These are phyloP conservation scores for Saccharomyces paradoxus DNA, from an alignment of 805 yeast species.

Conservation along the genomic window DNA sequence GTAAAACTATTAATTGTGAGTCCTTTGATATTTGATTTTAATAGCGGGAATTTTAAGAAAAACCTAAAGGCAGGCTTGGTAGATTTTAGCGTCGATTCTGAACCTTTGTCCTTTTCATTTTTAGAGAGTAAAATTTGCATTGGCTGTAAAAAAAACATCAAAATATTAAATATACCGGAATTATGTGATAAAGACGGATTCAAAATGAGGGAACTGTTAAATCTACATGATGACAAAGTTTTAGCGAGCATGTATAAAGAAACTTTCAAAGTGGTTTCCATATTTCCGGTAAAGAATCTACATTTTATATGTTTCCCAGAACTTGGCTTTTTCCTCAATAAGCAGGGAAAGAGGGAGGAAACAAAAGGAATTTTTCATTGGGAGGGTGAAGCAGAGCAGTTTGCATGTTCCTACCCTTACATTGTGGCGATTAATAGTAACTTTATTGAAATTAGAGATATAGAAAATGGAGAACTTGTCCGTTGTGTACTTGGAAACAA, in stretches of 20 bases:
- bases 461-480: conserved; percentile 76
- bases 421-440: conserved; percentile 81
- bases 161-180: conserved; percentile 69
- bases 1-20: conserved; percentile 81
- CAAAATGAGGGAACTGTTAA: conserved; percentile 79
- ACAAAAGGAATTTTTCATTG: conserved; percentile 90
- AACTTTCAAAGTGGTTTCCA: conserved; percentile 85
- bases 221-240: conserved; percentile 80
- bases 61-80: conserved; percentile 57
- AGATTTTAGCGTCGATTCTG: conserved; percentile 77
- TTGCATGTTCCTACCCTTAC: conserved; percentile 94
- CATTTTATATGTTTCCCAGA: conserved; percentile 84
- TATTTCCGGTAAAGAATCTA: conserved; percentile 81
- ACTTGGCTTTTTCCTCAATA: conserved; percentile 87
- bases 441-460: conserved; percentile 87
- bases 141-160: conserved; percentile 95
- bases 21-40: conserved; percentile 39
- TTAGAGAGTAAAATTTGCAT: conserved; percentile 82
- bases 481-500: conserved; percentile 92
- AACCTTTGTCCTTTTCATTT: conserved; percentile 86
- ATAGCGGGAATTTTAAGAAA: conserved; percentile 51
- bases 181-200: conserved; percentile 49
- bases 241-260: conserved; percentile 70
- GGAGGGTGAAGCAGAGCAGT: conserved; percentile 92
- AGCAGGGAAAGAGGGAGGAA: conserved; percentile 92